phyloP scores from a whole-genome alignment of 306 rosid species.

The Vigna hirtella region DNA sequence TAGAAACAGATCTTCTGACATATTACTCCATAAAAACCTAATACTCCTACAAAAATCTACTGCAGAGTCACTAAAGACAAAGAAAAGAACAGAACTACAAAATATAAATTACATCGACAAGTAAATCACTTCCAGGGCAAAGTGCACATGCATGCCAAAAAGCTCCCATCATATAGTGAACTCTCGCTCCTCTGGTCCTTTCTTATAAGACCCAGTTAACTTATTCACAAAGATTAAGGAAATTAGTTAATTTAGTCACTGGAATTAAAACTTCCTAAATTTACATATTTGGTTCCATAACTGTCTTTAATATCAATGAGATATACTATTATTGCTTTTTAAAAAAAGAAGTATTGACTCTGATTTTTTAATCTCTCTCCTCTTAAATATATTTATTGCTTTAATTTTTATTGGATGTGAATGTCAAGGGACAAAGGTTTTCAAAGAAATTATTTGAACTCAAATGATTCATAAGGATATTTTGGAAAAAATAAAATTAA shows the following conservation, averaged over 20 bases:
- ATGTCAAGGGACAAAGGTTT: background rate
- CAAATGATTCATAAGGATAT: background rate
- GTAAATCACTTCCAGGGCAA: constrained; percentile 2
- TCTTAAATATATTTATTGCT: background rate
- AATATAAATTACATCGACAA: background rate
- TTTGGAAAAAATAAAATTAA: background rate
- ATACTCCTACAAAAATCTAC: constrained; percentile 6
- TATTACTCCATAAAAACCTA: constrained; percentile 4
- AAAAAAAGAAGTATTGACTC: background rate
- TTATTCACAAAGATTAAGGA: background rate
- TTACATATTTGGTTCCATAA: background rate
- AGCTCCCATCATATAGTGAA: constrained; percentile 30
- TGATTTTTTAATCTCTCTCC: background rate
- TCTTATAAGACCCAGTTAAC: background rate
- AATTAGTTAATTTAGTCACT: background rate
- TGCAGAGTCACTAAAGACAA: background rate
- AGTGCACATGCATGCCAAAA: constrained; percentile 9
- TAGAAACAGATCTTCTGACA: no score
- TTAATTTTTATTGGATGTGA: background rate
- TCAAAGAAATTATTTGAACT: background rate
- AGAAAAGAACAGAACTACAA: constrained; percentile 20
- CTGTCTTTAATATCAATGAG: background rate
- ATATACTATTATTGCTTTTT: background rate
- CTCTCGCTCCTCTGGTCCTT: background rate
- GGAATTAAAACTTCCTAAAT: background rate